Conservation (phyloP, 1,284 basidiomycete species). For the Pseudomicrostroma phylloplanum region DNA sequence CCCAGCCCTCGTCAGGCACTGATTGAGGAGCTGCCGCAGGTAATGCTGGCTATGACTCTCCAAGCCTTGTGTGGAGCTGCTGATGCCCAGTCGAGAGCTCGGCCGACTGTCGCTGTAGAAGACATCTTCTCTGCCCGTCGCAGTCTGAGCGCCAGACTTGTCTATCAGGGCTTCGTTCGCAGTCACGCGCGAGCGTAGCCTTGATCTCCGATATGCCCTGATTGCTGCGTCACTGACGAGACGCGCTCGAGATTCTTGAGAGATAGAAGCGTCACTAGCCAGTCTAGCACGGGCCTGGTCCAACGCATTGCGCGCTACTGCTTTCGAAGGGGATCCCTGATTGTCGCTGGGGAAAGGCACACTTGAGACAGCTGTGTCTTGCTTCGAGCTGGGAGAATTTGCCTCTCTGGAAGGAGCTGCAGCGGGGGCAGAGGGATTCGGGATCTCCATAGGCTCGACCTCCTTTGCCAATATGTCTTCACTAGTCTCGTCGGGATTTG, state of each 20-base stretch:
- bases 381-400: too few species aligned
- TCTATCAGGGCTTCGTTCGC: not conserved
- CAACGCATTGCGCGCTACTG: not conserved
- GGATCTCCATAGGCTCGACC: too few species aligned
- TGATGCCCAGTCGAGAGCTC: constrained; percentile 17
- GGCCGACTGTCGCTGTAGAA: constrained; percentile 16
- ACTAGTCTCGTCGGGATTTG: too few species aligned
- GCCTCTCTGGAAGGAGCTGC: too few species aligned
- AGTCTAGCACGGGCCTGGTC: constrained; percentile 2
- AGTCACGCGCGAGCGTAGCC: constrained; percentile 8
- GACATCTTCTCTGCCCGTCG: constrained; percentile 3
- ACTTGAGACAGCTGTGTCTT: too few species aligned
- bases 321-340: not conserved
- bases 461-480: too few species aligned
- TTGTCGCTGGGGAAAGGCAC: not conserved
- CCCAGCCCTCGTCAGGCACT: constrained; percentile 30
- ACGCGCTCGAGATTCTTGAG: constrained; percentile 9
- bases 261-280: constrained; percentile 7
- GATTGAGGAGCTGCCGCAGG: constrained; percentile 40
- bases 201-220: constrained; percentile 14
- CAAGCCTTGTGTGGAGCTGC: constrained; percentile 12
- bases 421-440: too few species aligned
- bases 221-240: constrained; percentile 18
- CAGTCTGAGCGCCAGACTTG: not conserved
- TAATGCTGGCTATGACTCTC: constrained; percentile 21